These are phyloP conservation scores for Alternaria conjuncta DNA, from an alignment of 2,329 filamentous ascomycete genomes.

Conservation along the genomic window DNA sequence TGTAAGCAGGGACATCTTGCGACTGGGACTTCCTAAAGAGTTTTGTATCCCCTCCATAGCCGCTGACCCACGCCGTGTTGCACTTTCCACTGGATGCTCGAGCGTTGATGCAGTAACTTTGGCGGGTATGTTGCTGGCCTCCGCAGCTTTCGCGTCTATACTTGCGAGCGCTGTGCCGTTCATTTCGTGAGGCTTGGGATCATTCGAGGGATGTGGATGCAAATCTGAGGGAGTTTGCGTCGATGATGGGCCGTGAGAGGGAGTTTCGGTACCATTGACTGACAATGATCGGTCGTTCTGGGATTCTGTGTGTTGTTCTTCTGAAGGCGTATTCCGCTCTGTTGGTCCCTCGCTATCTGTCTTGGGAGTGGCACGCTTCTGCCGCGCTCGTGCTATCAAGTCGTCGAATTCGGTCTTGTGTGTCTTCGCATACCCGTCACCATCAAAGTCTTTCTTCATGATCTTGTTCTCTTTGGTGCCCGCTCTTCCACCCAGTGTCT, in stretches of 20 bases:
- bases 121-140: slow-evolving; percentile 17
- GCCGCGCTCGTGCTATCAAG: slow-evolving; percentile 77
- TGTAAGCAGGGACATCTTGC: slow-evolving; percentile 52
- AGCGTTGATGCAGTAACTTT: slow-evolving; percentile 13
- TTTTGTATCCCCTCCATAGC: slow-evolving; percentile 23
- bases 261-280: slow-evolving; percentile 5
- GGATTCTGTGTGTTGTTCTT: background rate
- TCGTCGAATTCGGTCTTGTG: slow-evolving; percentile 79
- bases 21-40: slow-evolving; percentile 33
- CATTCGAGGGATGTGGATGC: background rate
- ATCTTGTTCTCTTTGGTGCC: slow-evolving; percentile 56
- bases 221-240: slow-evolving; percentile 2
- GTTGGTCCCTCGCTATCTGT: slow-evolving; percentile 18
- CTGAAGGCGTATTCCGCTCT: slow-evolving; percentile 13
- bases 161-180: slow-evolving; percentile 32
- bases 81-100: slow-evolving; percentile 9
- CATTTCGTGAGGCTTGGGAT: slow-evolving; percentile 25
- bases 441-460: slow-evolving; percentile 89
- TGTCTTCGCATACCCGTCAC: slow-evolving; percentile 72
- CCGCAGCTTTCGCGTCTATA: slow-evolving; percentile 31
- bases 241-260: background rate
- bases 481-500: slow-evolving; percentile 71
- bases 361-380: slow-evolving; percentile 55
- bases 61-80: background rate
- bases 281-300: background rate